phyloP scores from a whole-genome alignment of 2,329 filamentous ascomycete species.

The Pochonia chlamydosporia region DNA sequence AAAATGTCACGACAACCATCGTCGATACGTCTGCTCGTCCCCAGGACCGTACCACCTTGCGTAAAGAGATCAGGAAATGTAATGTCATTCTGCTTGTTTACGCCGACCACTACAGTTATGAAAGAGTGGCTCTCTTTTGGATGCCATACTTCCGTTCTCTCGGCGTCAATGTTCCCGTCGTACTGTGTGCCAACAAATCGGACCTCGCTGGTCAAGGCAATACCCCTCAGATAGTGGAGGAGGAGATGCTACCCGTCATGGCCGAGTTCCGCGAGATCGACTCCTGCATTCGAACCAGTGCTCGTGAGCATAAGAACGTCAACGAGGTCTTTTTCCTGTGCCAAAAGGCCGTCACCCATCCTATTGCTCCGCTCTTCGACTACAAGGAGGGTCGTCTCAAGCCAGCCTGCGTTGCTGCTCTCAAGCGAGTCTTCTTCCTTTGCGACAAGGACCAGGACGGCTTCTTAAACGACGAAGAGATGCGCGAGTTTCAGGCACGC shows the following conservation, averaged over 20 bases:
- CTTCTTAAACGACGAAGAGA: constrained; percentile 81
- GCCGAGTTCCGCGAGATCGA: constrained; percentile 98
- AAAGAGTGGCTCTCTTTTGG: constrained; percentile 95
- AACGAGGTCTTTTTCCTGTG: constrained; percentile 97
- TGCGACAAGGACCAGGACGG: constrained; percentile 97
- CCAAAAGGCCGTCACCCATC: constrained; percentile 95
- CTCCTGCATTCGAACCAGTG: constrained; percentile 92
- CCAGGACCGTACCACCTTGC: constrained; percentile 82
- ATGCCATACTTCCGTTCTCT: constrained; percentile 96
- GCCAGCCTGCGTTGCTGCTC: constrained; percentile 77
- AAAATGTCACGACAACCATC: constrained; percentile 95
- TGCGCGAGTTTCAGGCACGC: constrained; percentile 83
- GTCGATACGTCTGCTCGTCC: constrained; percentile 95
- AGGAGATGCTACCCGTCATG: constrained; percentile 98
- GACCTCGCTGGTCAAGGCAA: constrained; percentile 71
- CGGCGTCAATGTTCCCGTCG: constrained; percentile 97
- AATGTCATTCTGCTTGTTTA: constrained; percentile 97
- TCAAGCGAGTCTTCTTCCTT: constrained; percentile 89
- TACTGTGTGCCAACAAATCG: constrained; percentile 96
- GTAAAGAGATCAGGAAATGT: constrained; percentile 91
- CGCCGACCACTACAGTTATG: constrained; percentile 98
- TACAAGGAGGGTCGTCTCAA: constrained; percentile 89
- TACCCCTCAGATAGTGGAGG: constrained; percentile 81
- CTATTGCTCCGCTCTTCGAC: constrained; percentile 93
- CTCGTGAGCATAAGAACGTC: constrained; percentile 85